Percentiles rank a stretch among this genome's conserved stretches.
phyloP scores from a whole-genome alignment of 805 yeast species.

The Starmerella floris region DNA sequence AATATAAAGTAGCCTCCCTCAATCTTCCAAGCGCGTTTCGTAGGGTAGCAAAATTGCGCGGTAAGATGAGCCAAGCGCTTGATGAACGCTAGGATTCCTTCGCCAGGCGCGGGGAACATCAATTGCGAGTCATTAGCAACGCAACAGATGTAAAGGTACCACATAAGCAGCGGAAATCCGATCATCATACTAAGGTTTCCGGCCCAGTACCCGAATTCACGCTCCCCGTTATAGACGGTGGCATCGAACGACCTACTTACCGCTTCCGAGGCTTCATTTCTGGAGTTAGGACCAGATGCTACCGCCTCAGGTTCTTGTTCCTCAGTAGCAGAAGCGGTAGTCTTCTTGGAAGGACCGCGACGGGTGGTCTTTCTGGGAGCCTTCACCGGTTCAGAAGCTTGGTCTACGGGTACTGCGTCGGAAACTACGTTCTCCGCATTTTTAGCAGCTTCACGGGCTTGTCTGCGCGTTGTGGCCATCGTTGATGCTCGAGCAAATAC shows the following conservation, averaged over 20 bases:
- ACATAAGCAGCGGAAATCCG: slow-evolving; percentile 89
- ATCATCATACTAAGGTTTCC: slow-evolving; percentile 87
- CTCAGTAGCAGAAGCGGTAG: neutral
- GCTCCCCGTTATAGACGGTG: slow-evolving; percentile 21
- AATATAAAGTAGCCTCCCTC: slow-evolving; percentile 55
- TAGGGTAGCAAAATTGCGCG: slow-evolving; percentile 35
- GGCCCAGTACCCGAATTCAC: slow-evolving; percentile 81
- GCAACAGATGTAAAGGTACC: slow-evolving; percentile 90
- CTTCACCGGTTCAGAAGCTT: neutral
- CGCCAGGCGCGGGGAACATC: slow-evolving; percentile 51
- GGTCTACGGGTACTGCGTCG: neutral
- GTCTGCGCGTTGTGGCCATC: slow-evolving; percentile 18
- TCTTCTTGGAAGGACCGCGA: neutral
- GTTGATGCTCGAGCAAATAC: no score
- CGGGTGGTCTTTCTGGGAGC: neutral
- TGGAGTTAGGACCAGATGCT: no score
- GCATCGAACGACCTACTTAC: slow-evolving; percentile 17
- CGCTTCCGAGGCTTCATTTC: neutral
- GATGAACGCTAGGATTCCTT: slow-evolving; percentile 36
- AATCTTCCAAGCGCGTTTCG: slow-evolving; percentile 46
- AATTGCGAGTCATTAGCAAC: slow-evolving; percentile 61
- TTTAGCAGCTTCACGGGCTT: slow-evolving; percentile 13
- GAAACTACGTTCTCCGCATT: neutral
- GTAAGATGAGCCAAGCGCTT: slow-evolving; percentile 33
- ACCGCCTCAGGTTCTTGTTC: no score